Conservation (phyloP, 2,329 filamentous ascomycete genomes). For the Neofusicoccum ribis region DNA sequence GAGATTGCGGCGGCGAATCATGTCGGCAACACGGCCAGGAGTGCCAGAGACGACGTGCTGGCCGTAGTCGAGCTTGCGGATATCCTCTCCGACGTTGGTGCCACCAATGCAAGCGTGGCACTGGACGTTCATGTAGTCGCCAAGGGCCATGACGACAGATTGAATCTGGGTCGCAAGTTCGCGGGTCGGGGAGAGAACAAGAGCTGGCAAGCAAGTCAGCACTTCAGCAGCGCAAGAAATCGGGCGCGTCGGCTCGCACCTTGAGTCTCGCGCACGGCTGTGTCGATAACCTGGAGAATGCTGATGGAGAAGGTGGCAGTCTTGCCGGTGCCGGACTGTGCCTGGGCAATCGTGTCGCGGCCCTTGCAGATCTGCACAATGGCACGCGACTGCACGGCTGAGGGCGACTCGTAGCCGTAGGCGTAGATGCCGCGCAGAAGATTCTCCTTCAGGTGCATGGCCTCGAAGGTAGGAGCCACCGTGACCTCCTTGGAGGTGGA, state of each 20-base stretch:
- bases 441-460: conserved; percentile 95
- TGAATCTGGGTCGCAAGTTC: conserved; percentile 98
- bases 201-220: conserved; percentile 52
- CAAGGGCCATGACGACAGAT: conserved; percentile 98
- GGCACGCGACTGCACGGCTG: conserved; percentile 93
- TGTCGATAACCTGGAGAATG: conserved; percentile 94
- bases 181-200: conserved; percentile 92
- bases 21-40: conserved; percentile 89
- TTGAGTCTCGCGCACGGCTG: conserved; percentile 86
- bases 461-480: conserved; percentile 72
- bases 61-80: conserved; percentile 94
- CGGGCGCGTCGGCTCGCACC: conserved; percentile 37
- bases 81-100: conserved; percentile 97
- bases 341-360: conserved; percentile 96
- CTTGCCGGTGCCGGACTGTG: conserved; percentile 95
- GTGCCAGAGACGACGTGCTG: conserved; percentile 98
- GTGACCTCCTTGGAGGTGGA: conserved; percentile 97
- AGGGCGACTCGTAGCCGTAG: conserved; percentile 97
- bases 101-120: conserved; percentile 98
- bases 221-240: not conserved
- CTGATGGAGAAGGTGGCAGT: conserved; percentile 96
- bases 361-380: conserved; percentile 99
- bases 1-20: conserved; percentile 73
- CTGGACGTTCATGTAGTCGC: conserved; percentile 99
- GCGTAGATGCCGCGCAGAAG: conserved; percentile 96